A percentile compares a stretch with the other conserved stretches of the same genome.
Conservation (phyloP, 2,329 filamentous ascomycete species). For the Talaromyces piceae region DNA sequence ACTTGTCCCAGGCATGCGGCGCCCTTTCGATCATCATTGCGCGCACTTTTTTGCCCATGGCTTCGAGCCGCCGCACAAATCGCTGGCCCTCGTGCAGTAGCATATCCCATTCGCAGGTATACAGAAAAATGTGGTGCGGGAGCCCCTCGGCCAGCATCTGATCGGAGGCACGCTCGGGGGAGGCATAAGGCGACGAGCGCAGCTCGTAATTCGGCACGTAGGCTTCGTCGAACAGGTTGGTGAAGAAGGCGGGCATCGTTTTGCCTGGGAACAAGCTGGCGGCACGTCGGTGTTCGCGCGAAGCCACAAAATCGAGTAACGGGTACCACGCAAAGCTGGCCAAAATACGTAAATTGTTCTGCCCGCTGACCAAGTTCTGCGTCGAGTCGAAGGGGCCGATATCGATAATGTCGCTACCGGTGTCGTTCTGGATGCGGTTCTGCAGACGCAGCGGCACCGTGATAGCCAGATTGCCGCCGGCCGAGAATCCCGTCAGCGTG, state of each 20-base stretch:
- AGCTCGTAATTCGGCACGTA: constrained; percentile 41
- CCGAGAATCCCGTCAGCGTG: constrained; percentile 55
- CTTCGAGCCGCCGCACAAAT: constrained; percentile 36
- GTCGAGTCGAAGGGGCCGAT: constrained; percentile 24
- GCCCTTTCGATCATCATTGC: constrained; percentile 40
- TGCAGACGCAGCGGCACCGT: constrained; percentile 54
- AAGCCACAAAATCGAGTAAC: constrained; percentile 54
- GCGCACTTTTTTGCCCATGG: constrained; percentile 37
- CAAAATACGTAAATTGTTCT: constrained; percentile 43
- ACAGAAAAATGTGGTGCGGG: constrained; percentile 54
- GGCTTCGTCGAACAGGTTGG: constrained; percentile 42
- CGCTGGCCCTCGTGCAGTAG: constrained; percentile 51
- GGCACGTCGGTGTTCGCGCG: constrained; percentile 51
- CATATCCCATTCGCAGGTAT: constrained; percentile 62
- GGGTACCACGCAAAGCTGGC: constrained; percentile 57
- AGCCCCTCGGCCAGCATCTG: constrained; percentile 46
- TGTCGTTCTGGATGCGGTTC: constrained; percentile 12
- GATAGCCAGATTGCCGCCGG: constrained; percentile 56
- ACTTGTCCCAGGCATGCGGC: constrained; percentile 45
- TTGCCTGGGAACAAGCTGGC: constrained; percentile 47
- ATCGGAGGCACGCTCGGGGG: constrained; percentile 49
- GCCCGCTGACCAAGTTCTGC: constrained; percentile 28
- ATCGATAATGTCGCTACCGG: constrained; percentile 8
- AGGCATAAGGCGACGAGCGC: constrained; percentile 52
- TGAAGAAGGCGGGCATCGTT: constrained; percentile 42